Percentiles rank a stretch among this genome's conserved stretches.
Conservation (phyloP, 164 flowering plant genomes). For the Magnolia sinica region DNA sequence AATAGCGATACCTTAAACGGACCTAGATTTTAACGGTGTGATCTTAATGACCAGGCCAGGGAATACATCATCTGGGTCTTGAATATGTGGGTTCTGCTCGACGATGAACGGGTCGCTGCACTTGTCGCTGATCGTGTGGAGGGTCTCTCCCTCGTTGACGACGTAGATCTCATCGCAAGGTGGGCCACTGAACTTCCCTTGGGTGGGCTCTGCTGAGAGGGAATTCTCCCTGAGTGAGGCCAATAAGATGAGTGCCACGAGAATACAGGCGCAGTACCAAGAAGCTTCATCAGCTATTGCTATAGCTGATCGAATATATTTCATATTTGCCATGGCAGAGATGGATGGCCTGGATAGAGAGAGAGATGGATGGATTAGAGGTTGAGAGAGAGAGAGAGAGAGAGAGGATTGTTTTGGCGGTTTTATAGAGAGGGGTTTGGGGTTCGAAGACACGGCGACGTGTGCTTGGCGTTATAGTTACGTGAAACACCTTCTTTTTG, state of each 20-base stretch:
- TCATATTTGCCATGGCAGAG: background rate
- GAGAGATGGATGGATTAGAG: background rate
- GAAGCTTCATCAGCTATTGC: constrained; percentile 3
- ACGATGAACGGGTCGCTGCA: constrained; percentile 35
- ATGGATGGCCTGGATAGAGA: background rate
- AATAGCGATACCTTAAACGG: no score
- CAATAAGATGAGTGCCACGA: constrained; percentile 14
- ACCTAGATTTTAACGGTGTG: constrained; percentile 8
- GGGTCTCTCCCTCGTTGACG: constrained; percentile 35
- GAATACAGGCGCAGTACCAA: constrained; percentile 15
- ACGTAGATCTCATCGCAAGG: constrained; percentile 37
- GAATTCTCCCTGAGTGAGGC: constrained; percentile 4
- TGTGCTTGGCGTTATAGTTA: constrained; percentile 1
- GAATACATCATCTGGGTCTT: constrained; percentile 38
- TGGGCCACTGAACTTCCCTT: background rate
- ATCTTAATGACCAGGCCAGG: constrained; percentile 35
- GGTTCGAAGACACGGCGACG: background rate
- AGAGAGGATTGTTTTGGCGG: background rate
- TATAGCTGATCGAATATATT: background rate
- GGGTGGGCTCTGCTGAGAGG: background rate
- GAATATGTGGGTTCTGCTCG: constrained; percentile 33
- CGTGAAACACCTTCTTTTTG: background rate
- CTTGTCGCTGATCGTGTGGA: constrained; percentile 28
- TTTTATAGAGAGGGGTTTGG: background rate
- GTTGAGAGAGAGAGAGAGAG: background rate